Conservation (phyloP, 768 basidiomycete species). For the Vararia minispora region DNA sequence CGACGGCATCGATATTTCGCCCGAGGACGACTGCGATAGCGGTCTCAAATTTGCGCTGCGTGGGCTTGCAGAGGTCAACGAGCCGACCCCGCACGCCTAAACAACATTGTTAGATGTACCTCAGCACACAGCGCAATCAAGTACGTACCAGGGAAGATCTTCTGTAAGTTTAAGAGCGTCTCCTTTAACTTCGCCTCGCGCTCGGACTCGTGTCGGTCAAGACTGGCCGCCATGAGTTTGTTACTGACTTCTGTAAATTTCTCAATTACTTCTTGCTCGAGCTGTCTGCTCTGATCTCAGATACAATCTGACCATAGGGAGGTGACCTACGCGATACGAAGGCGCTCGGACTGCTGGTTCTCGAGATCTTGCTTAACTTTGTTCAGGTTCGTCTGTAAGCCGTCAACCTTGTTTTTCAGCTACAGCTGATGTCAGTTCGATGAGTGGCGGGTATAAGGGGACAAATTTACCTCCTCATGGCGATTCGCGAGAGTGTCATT, state of each 20-base stretch:
- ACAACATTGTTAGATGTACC: neutral
- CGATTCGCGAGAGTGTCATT: slow-evolving; percentile 32
- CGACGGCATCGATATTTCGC: slow-evolving; percentile 88
- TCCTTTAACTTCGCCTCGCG: slow-evolving; percentile 79
- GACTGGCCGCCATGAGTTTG: slow-evolving; percentile 82
- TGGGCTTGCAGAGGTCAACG: slow-evolving; percentile 91
- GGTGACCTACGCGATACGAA: slow-evolving; percentile 55
- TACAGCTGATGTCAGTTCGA: slow-evolving; percentile 15
- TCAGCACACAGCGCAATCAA: neutral
- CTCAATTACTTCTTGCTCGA: slow-evolving; percentile 87
- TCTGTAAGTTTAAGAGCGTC: slow-evolving; percentile 69
- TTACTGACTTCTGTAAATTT: slow-evolving; percentile 75
- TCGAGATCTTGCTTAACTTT: slow-evolving; percentile 68
- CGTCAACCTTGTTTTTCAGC: slow-evolving; percentile 51
- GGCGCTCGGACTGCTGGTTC: slow-evolving; percentile 75
- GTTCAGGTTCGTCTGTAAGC: slow-evolving; percentile 49
- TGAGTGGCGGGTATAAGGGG: neutral
- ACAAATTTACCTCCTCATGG: slow-evolving; percentile 43
- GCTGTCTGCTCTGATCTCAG: slow-evolving; percentile 41
- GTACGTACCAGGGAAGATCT: slow-evolving; percentile 73
- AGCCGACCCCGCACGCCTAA: slow-evolving; percentile 87
- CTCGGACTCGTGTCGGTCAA: slow-evolving; percentile 81
- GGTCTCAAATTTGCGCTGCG: slow-evolving; percentile 81
- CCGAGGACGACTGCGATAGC: slow-evolving; percentile 90
- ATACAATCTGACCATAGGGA: neutral